Conservation (phyloP, 495 filamentous ascomycete species). For the Xylaria acuta region DNA sequence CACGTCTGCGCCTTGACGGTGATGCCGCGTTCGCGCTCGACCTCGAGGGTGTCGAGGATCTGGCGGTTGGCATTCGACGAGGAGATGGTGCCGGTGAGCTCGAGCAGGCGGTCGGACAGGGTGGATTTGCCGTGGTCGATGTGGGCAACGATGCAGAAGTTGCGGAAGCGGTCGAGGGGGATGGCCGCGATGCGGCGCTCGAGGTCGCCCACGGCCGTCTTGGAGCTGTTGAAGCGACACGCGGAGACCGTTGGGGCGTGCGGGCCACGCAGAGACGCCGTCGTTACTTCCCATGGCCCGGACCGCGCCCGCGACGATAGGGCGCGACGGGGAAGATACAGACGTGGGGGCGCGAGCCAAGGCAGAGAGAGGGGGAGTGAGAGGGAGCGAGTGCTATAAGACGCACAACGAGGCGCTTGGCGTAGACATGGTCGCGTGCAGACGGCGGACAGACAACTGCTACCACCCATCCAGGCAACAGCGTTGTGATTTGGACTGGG, state of each 20-base stretch:
- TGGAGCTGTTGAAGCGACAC: conserved; percentile 27
- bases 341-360: not conserved
- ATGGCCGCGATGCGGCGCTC: conserved; percentile 86
- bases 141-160: conserved; percentile 98
- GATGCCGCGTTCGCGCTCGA: conserved; percentile 93
- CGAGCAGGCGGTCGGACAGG: conserved; percentile 87
- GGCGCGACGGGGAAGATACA: not conserved
- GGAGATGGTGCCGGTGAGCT: conserved; percentile 90
- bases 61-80: conserved; percentile 88
- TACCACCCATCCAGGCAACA: conserved; percentile 38
- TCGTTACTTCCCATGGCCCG: not conserved
- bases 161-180: conserved; percentile 89
- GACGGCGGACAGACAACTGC: conserved; percentile 30
- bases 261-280: not conserved
- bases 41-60: conserved; percentile 94
- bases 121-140: conserved; percentile 99
- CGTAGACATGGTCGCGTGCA: conserved; percentile 47
- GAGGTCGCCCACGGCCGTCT: conserved; percentile 54
- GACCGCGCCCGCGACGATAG: conserved; percentile 18
- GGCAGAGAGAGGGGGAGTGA: not conserved
- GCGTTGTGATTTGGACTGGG: conserved; percentile 15
- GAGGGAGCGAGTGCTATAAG: conserved; percentile 39
- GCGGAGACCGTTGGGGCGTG: not conserved
- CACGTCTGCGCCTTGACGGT: conserved; percentile 99
- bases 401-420: conserved; percentile 47